Percentiles rank a stretch among this genome's conserved stretches.
Conservation (phyloP, 805 yeast genomes). For the Saturnispora hagleri region DNA sequence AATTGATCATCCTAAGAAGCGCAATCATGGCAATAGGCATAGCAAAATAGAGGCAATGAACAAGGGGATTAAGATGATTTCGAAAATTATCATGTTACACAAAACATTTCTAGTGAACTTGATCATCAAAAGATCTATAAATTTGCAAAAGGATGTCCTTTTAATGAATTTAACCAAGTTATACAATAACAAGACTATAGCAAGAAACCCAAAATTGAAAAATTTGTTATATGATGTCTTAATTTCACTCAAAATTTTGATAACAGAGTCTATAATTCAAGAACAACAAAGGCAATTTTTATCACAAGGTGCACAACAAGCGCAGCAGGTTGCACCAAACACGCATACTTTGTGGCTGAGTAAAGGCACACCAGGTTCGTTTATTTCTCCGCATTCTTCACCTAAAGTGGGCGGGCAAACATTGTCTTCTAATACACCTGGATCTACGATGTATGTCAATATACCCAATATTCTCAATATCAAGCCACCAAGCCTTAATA, state of each 20-base stretch:
- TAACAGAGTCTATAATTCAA: slow-evolving; percentile 22
- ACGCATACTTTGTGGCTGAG: slow-evolving; percentile 15
- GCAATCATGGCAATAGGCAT: slow-evolving; percentile 6
- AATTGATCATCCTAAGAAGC: slow-evolving; percentile 18
- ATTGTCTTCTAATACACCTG: slow-evolving; percentile 3
- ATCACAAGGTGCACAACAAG: slow-evolving; percentile 5
- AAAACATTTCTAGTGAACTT: slow-evolving; percentile 39
- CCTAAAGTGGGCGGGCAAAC: background rate
- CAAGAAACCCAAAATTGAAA: slow-evolving; percentile 38
- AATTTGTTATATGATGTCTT: slow-evolving; percentile 53
- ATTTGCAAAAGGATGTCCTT: slow-evolving; percentile 36
- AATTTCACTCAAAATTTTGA: slow-evolving; percentile 38
- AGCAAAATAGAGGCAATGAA: slow-evolving; percentile 17
- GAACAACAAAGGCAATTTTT: slow-evolving; percentile 9
- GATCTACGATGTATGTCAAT: slow-evolving; percentile 4
- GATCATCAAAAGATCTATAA: slow-evolving; percentile 33
- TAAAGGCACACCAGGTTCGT: slow-evolving; percentile 18
- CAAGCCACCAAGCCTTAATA: slow-evolving; percentile 27
- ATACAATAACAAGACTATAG: slow-evolving; percentile 35
- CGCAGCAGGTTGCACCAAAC: slow-evolving; percentile 12
- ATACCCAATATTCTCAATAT: slow-evolving; percentile 21
- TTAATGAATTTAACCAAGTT: slow-evolving; percentile 39
- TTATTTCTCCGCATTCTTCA: slow-evolving; percentile 16
- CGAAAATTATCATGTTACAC: slow-evolving; percentile 51
- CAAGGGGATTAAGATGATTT: slow-evolving; percentile 35